phyloP scores from a whole-genome alignment of 306 rosid species.

The Vicia villosa region DNA sequence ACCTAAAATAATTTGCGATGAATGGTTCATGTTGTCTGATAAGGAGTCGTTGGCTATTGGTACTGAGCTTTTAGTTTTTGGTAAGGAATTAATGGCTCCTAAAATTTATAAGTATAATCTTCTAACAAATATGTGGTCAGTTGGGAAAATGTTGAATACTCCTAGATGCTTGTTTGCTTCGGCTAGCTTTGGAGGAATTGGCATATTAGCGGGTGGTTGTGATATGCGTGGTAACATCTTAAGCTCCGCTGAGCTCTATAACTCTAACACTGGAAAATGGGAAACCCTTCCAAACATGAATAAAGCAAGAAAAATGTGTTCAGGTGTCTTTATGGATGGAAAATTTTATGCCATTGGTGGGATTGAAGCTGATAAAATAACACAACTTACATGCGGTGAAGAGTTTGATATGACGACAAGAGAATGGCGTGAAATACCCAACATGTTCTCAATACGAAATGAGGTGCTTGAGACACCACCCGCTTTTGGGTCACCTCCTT shows the following conservation, averaged over 20 bases:
- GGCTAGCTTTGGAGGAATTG: slow-evolving; percentile 52
- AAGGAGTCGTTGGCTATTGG: no score
- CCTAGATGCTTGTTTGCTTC: slow-evolving; percentile 58
- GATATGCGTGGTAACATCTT: slow-evolving; percentile 52
- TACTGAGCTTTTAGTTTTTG: no score
- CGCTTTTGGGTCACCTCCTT: slow-evolving; percentile 68
- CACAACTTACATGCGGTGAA: no score
- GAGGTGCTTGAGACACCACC: slow-evolving; percentile 37
- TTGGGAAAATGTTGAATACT: slow-evolving; percentile 52
- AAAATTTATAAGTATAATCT: slow-evolving; percentile 61
- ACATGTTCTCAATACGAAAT: slow-evolving; percentile 25
- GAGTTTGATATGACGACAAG: no score
- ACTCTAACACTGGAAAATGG: slow-evolving; percentile 70
- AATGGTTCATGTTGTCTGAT: no score
- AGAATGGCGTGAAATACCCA: no score
- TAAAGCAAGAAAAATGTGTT: slow-evolving; percentile 66
- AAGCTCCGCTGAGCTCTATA: slow-evolving; percentile 68
- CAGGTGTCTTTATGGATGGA: slow-evolving; percentile 10
- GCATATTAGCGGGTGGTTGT: slow-evolving; percentile 80
- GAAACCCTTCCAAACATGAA: background rate
- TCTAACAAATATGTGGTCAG: slow-evolving; percentile 65
- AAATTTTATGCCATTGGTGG: no score
- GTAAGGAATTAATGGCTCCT: slow-evolving; percentile 27
- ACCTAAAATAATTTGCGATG: no score
- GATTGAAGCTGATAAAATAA: no score